Conservation (phyloP, 352 stramenopile genomes). For the Phytopythium aichiense region DNA sequence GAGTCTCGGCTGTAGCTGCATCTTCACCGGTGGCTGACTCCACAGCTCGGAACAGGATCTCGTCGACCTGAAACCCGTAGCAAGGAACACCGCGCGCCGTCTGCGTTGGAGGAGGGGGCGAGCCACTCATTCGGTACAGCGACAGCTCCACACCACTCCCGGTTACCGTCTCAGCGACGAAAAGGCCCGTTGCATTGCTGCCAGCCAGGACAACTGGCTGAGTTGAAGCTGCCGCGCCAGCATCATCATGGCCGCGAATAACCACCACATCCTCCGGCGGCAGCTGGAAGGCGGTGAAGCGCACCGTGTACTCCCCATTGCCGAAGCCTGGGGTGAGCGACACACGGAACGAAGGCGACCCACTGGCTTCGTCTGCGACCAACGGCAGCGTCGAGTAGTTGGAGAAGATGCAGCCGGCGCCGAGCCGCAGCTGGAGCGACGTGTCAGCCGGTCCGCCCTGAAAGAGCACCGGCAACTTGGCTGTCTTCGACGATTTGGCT, state of each 20-base stretch:
- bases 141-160: constrained; percentile 44
- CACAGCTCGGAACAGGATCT: constrained; percentile 35
- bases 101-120: constrained; percentile 2
- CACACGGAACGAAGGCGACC: constrained; percentile 35
- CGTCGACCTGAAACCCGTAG: constrained; percentile 46
- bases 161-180: constrained; percentile 47
- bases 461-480: not conserved
- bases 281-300: constrained; percentile 52
- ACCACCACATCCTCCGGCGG: constrained; percentile 43
- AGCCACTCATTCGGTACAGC: constrained; percentile 24
- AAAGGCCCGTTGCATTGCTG: constrained; percentile 44
- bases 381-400: constrained; percentile 39
- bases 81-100: constrained; percentile 17
- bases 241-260: constrained; percentile 25
- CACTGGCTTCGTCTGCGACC: not conserved
- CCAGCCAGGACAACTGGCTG: constrained; percentile 23
- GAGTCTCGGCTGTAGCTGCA: not conserved
- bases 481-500: not conserved
- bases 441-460: not conserved
- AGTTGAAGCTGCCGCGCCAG: not conserved
- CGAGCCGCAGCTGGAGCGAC: constrained; percentile 24
- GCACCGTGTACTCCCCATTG: constrained; percentile 51
- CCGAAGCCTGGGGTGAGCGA: constrained; percentile 41
- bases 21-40: not conserved
- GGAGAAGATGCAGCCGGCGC: constrained; percentile 47